Conservation (phyloP, 805 yeast genomes). For the Yarrowia phangngaensis region DNA sequence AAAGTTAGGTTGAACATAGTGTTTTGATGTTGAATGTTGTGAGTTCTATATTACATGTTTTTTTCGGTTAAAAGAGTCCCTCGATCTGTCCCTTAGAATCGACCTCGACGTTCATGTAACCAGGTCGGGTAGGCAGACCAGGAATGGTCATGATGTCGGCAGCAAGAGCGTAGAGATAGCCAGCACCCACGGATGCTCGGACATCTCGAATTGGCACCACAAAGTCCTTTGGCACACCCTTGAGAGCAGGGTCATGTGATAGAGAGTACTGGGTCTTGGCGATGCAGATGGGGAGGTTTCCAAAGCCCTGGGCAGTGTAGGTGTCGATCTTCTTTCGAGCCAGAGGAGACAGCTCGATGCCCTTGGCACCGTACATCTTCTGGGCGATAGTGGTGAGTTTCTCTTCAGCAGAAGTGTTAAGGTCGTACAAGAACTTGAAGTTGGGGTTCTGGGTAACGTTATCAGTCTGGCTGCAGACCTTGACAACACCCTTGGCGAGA, state of each 20-base stretch:
- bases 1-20: constrained; percentile 24
- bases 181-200: constrained; percentile 93
- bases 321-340: constrained; percentile 78
- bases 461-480: constrained; percentile 49
- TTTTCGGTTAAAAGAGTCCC: constrained; percentile 63
- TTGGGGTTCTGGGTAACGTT: constrained; percentile 42
- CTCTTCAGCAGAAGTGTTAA: constrained; percentile 68
- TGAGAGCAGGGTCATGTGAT: constrained; percentile 87
- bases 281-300: constrained; percentile 87
- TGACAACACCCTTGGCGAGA: constrained; percentile 77
- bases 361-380: constrained; percentile 90
- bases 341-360: constrained; percentile 72
- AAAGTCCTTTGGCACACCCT: constrained; percentile 90
- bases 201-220: constrained; percentile 92
- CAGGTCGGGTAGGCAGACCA: constrained; percentile 92
- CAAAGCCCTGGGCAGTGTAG: constrained; percentile 84
- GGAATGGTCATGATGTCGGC: constrained; percentile 98
- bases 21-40: constrained; percentile 12
- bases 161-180: constrained; percentile 91
- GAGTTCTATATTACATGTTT: neutral
- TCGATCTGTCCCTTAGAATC: constrained; percentile 86
- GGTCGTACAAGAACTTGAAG: constrained; percentile 65
- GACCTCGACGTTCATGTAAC: constrained; percentile 95
- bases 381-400: constrained; percentile 75
- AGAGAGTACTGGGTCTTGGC: constrained; percentile 97